Conservation (phyloP, 306 rosid species). For the Cucumis hystrix region DNA sequence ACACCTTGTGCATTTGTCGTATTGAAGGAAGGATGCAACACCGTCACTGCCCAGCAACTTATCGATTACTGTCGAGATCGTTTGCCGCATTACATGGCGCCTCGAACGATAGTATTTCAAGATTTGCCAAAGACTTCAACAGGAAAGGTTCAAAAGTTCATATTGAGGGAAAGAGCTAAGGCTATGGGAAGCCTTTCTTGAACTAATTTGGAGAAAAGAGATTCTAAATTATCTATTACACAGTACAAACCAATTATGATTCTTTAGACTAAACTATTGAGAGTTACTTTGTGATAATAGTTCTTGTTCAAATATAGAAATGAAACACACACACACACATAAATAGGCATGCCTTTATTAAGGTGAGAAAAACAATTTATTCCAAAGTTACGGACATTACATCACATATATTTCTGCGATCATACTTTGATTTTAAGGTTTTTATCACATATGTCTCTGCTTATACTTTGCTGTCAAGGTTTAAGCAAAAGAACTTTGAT, state of each 20-base stretch:
- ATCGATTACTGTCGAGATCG: slow-evolving; percentile 37
- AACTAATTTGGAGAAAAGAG: neutral
- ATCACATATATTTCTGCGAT: neutral
- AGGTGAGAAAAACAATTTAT: too few relatives aligned
- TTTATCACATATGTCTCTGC: neutral
- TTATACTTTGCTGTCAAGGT: neutral
- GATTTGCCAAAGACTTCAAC: slow-evolving; percentile 70
- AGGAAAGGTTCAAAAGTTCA: slow-evolving; percentile 60
- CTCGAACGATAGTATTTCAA: slow-evolving; percentile 39
- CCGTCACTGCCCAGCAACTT: slow-evolving; percentile 25
- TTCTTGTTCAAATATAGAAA: too few relatives aligned
- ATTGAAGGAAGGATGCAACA: slow-evolving; percentile 38
- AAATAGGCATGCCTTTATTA: neutral
- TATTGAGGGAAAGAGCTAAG: slow-evolving; percentile 54
- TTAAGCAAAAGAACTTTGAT: slow-evolving; percentile 17
- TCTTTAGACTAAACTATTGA: neutral
- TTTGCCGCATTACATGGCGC: slow-evolving; percentile 76
- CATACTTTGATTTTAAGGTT: neutral
- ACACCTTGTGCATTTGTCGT: slow-evolving; percentile 79
- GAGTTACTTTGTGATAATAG: too few relatives aligned
- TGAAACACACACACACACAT: neutral
- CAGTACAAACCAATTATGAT: neutral
- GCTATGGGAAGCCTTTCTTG: slow-evolving; percentile 41
- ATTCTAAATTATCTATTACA: neutral
- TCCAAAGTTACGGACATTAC: neutral